These are phyloP conservation scores for Phytophthora pinifolia DNA, from an alignment of 352 stramenopile genomes.

Conservation along the genomic window DNA sequence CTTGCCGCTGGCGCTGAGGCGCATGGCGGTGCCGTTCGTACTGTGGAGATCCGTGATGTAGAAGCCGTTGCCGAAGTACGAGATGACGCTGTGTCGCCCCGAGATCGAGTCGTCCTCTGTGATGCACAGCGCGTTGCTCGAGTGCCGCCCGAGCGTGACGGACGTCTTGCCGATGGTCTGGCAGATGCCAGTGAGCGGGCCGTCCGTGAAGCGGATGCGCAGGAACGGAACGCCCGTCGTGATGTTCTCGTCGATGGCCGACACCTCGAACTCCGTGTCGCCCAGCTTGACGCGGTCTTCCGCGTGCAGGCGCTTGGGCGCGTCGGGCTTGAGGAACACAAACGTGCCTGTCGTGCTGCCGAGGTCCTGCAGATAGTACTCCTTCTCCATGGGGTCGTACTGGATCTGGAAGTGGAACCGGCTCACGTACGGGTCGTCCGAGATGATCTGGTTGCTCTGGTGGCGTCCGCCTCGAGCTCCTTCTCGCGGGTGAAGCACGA, in stretches of 20 bases:
- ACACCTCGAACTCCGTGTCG: slow-evolving; percentile 82
- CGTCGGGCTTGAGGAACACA: slow-evolving; percentile 71
- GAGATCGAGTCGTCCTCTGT: slow-evolving; percentile 84
- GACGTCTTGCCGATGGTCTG: slow-evolving; percentile 79
- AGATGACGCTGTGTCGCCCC: slow-evolving; percentile 67
- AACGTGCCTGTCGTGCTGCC: slow-evolving; percentile 83
- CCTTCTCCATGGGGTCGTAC: slow-evolving; percentile 81
- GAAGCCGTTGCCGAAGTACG: slow-evolving; percentile 74
- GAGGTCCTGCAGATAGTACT: slow-evolving; percentile 82
- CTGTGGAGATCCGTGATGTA: slow-evolving; percentile 85
- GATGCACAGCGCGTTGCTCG: slow-evolving; percentile 81
- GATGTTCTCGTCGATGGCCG: slow-evolving; percentile 67
- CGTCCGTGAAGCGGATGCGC: slow-evolving; percentile 76
- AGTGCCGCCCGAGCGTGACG: slow-evolving; percentile 72
- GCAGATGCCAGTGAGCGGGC: slow-evolving; percentile 59
- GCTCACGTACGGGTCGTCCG: slow-evolving; percentile 83
- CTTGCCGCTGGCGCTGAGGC: slow-evolving; percentile 62
- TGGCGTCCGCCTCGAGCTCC: slow-evolving; percentile 70
- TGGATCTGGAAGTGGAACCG: slow-evolving; percentile 80
- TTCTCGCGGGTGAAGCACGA: slow-evolving; percentile 64
- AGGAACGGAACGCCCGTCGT: slow-evolving; percentile 72
- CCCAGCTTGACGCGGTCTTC: slow-evolving; percentile 76
- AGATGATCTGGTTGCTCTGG: slow-evolving; percentile 84
- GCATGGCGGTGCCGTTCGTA: slow-evolving; percentile 81
- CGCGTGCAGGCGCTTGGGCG: slow-evolving; percentile 68